Conservation (phyloP, 768 basidiomycete species). For the Hirschioporus abietinus region DNA sequence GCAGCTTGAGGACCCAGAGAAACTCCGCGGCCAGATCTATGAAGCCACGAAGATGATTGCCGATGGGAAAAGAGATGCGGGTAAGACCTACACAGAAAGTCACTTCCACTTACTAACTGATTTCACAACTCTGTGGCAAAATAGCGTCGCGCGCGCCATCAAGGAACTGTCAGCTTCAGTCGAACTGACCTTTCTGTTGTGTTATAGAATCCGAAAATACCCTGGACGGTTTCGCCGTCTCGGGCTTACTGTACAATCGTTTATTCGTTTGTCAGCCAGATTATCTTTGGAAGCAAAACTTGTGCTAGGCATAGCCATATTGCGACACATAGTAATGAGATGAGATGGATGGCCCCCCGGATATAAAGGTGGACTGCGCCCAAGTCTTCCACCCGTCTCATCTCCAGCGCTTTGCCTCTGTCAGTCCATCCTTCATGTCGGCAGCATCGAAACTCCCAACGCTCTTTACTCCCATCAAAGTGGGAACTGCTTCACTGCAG, state of each 20-base stretch:
- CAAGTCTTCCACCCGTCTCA: no score
- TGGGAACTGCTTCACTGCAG: slow-evolving; percentile 14
- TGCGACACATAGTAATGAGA: background rate
- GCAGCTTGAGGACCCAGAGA: slow-evolving; percentile 36
- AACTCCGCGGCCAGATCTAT: slow-evolving; percentile 34
- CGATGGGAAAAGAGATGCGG: slow-evolving; percentile 30
- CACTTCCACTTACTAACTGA: no score
- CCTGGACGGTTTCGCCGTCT: background rate
- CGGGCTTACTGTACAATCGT: background rate
- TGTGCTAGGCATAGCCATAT: background rate
- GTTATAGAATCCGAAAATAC: no score
- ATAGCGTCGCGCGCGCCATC: no score
- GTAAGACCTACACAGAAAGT: slow-evolving; percentile 17
- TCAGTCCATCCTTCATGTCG: background rate
- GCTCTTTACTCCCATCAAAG: slow-evolving; percentile 18
- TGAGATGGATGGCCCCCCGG: no score
- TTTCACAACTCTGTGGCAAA: no score
- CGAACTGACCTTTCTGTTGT: no score
- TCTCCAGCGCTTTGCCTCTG: no score
- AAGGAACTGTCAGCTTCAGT: no score
- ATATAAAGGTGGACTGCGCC: background rate
- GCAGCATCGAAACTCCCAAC: background rate
- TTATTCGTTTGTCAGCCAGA: background rate
- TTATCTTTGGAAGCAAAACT: background rate
- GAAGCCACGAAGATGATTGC: slow-evolving; percentile 40